Base-by-base conservation (phyloP, 208 protist species). In the Trypanosoma scelopori region DNA sequence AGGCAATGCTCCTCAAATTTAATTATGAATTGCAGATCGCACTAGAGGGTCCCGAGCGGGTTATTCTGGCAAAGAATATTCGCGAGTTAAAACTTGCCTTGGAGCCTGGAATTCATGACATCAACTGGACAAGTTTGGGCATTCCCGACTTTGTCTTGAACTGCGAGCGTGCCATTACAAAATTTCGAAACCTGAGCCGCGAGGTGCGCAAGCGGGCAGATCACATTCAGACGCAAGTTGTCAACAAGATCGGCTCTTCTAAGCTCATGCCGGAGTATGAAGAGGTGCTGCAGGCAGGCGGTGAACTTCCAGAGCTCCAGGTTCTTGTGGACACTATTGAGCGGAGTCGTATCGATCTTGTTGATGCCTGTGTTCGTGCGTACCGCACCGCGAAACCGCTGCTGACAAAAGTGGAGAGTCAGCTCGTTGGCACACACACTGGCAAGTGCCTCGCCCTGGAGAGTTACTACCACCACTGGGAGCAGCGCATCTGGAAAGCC, bases 121-220 rank as follows among this genome's bases (percentile, higher is more conserved):
- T 99, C 64, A 99, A 99, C 88, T 99, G 98, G 98, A 99, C 98
- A 37, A 99, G 97, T 50, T 87, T 99, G 9, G 98, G 96, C 58
- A 98, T 99, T 59, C 78, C 87, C 15, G 97, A 98, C 67, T 99
- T 98, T 79, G 90, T 99, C 45, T 68, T 71, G 48, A 85, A 73
- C 49, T 98, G 94, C 69, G 92, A 95, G 35, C 74, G 87, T 45
- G 95, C 89, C 51, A 99, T 99, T 80, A 95, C 85, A 37, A 94
- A 98, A 67, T 99, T 99, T 72, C 88, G 97, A 47, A 93, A 98
- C 57, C 68, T 97, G 39, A 94, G 97, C 49, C 91, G 97, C 45
- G 95, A 98, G 71, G 89, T 99, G 18, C 94, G 97, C 63, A 99
- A 98, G 79, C 98, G 97, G 69, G 94, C 92, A 11, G 83, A 93